Percentiles rank a stretch among this genome's conserved stretches.
Evolutionary conservation across 208 protist species (phyloP).

Genomic region (Leishmania tropica): DNA sequence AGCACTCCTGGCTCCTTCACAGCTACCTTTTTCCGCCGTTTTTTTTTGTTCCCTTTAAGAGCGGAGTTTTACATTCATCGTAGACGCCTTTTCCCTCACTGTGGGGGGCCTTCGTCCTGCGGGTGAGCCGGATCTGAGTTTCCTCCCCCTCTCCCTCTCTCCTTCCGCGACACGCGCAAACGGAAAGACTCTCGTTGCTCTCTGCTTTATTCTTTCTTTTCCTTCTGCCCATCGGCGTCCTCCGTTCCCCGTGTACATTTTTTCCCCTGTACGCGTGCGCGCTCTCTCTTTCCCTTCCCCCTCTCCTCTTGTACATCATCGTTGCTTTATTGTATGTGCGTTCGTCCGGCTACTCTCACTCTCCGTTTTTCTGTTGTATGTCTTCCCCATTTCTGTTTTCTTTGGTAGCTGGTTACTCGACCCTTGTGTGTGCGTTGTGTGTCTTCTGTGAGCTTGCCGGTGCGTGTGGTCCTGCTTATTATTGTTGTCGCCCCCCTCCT

Average conservation of each 20-base stretch:
- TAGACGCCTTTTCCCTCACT: neutral
- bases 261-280: neutral
- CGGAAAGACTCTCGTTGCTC: neutral
- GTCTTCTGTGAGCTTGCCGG: neutral
- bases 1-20: neutral
- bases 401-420: neutral
- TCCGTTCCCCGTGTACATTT: neutral
- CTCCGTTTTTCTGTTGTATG: neutral
- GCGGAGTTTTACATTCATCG: neutral
- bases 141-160: neutral
- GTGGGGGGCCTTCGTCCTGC: neutral
- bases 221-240: neutral
- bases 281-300: neutral
- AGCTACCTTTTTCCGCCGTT: neutral
- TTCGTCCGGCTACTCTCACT: neutral
- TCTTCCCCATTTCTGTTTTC: neutral
- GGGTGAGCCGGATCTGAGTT: neutral
- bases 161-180: neutral
- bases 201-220: constrained; percentile 6
- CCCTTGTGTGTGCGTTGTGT: neutral
- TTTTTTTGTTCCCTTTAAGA: neutral
- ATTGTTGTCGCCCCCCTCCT: neutral
- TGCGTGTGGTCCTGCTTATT: neutral
- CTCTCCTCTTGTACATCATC: neutral
- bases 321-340: neutral